A percentile compares a stretch with the other conserved stretches of the same genome.
These are phyloP conservation scores for Monosporascus sp. DNA, from an alignment of 2,329 filamentous ascomycete species.

Conservation along the genomic window DNA sequence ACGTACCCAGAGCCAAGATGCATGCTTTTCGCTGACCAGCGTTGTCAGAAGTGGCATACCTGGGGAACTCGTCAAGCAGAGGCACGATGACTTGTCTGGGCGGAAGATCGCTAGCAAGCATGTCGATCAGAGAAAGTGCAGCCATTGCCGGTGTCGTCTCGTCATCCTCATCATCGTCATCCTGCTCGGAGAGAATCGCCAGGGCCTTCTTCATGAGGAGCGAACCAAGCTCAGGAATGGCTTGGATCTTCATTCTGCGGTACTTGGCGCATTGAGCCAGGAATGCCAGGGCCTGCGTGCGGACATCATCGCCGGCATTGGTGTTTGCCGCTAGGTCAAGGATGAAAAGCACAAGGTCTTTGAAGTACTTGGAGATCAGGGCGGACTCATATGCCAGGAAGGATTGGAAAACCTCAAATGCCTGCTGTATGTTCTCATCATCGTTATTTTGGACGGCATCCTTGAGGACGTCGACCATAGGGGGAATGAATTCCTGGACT, in stretches of 20 bases:
- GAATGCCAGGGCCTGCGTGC: slow-evolving; percentile 88
- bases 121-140: slow-evolving; percentile 81
- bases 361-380: slow-evolving; percentile 78
- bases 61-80: slow-evolving; percentile 77
- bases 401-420: slow-evolving; percentile 96
- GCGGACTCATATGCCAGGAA: slow-evolving; percentile 85
- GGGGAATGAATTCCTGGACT: slow-evolving; percentile 75
- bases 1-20: slow-evolving; percentile 87
- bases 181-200: slow-evolving; percentile 82
- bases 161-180: slow-evolving; percentile 72
- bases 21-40: slow-evolving; percentile 81
- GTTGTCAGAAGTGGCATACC: slow-evolving; percentile 69
- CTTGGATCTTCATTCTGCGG: slow-evolving; percentile 93
- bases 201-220: slow-evolving; percentile 83
- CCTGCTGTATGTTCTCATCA: slow-evolving; percentile 82
- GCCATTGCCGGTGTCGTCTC: slow-evolving; percentile 80
- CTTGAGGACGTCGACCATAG: slow-evolving; percentile 88
- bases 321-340: slow-evolving; percentile 76
- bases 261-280: slow-evolving; percentile 88
- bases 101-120: slow-evolving; percentile 80
- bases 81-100: slow-evolving; percentile 93
- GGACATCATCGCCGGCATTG: slow-evolving; percentile 74
- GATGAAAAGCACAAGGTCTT: slow-evolving; percentile 90
- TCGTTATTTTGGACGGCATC: slow-evolving; percentile 71
- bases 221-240: slow-evolving; percentile 74